Conservation (phyloP, 2,329 filamentous ascomycete genomes). For the Phoma sp. region DNA sequence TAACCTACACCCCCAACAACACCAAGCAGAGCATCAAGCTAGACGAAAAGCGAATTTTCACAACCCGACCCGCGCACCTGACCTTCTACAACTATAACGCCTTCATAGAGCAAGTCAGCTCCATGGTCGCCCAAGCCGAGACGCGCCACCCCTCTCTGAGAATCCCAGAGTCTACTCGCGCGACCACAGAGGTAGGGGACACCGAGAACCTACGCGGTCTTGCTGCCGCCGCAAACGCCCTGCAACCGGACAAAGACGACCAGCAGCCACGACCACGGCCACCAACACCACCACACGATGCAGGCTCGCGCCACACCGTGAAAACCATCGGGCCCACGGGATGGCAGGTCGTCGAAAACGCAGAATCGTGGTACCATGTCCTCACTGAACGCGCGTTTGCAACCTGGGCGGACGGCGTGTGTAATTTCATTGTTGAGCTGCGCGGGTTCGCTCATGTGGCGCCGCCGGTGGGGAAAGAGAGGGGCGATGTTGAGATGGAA, state of each 20-base stretch:
- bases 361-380: slow-evolving; percentile 35
- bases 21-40: slow-evolving; percentile 63
- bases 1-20: slow-evolving; percentile 49
- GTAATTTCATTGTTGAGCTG: slow-evolving; percentile 41
- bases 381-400: slow-evolving; percentile 36
- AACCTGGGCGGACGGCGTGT: slow-evolving; percentile 41
- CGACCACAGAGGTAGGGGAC: background rate
- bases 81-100: slow-evolving; percentile 29
- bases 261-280: background rate
- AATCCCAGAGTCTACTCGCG: background rate
- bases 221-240: slow-evolving; percentile 40
- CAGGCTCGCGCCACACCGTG: slow-evolving; percentile 10
- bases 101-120: slow-evolving; percentile 24
- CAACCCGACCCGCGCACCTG: slow-evolving; percentile 17
- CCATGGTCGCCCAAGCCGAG: slow-evolving; percentile 19
- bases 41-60: slow-evolving; percentile 28
- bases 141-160: background rate
- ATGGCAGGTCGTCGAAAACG: slow-evolving; percentile 27
- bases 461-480: background rate
- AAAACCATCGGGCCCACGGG: slow-evolving; percentile 35
- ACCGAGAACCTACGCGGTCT: slow-evolving; percentile 38
- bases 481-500: slow-evolving; percentile 1
- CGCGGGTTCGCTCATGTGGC: background rate
- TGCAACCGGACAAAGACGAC: slow-evolving; percentile 25
- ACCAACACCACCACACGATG: background rate